Evolutionary conservation across 768 basidiomycete genomes (phyloP).

Genomic region (Panellus pusillus): DNA sequence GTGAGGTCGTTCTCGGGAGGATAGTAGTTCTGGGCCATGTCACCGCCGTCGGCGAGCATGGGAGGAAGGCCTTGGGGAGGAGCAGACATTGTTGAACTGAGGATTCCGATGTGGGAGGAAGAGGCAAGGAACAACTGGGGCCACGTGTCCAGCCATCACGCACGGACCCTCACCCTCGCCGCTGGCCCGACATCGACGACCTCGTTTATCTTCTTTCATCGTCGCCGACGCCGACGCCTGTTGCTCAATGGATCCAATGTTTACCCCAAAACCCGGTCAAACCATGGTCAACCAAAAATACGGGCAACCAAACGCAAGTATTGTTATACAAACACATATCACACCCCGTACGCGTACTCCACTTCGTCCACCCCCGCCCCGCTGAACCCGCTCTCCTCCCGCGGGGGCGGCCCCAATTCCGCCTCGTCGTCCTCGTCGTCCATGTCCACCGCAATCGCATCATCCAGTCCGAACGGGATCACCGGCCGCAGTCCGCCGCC

Average conservation of each 20-base stretch:
- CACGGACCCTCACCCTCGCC: conserved; percentile 47
- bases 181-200: background rate
- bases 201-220: conserved; percentile 14
- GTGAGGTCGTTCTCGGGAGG: conserved; percentile 78
- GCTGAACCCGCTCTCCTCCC: conserved; percentile 70
- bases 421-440: conserved; percentile 73
- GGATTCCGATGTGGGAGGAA: conserved; percentile 38
- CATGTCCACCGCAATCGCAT: conserved; percentile 68
- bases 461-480: conserved; percentile 69
- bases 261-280: background rate
- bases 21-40: conserved; percentile 65
- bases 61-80: conserved; percentile 60
- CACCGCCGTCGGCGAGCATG: conserved; percentile 61
- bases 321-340: background rate
- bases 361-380: conserved; percentile 89
- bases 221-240: background rate
- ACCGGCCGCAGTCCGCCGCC: conserved; percentile 85
- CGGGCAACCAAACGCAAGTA: background rate
- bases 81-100: conserved; percentile 42
- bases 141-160: conserved; percentile 45
- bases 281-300: background rate
- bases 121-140: conserved; percentile 52
- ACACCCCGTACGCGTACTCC: conserved; percentile 81
- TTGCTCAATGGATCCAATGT: background rate
- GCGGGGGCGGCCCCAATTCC: conserved; percentile 74